phyloP scores from a whole-genome alignment of 2,329 filamentous ascomycete species.

The Fusarium fracticaudum region DNA sequence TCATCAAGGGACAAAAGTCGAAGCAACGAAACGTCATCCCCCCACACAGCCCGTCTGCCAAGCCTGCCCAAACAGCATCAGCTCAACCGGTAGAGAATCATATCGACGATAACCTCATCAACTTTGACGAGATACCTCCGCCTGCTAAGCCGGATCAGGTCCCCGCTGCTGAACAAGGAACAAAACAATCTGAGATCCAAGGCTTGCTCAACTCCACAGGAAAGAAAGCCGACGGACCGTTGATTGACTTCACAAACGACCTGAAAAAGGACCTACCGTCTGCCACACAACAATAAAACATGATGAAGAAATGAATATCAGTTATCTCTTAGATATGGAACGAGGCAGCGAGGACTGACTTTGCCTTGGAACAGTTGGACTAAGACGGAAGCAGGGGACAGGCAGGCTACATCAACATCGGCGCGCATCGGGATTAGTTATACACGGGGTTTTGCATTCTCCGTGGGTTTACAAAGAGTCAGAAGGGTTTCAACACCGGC shows the following conservation, averaged over 20 bases:
- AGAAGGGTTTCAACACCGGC: slow-evolving; percentile 42
- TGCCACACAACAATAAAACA: slow-evolving; percentile 38
- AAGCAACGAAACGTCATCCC: slow-evolving; percentile 66
- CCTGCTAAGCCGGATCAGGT: not conserved
- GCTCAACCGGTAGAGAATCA: slow-evolving; percentile 34
- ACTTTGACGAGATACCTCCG: slow-evolving; percentile 58
- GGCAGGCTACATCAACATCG: slow-evolving; percentile 39
- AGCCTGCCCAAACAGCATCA: slow-evolving; percentile 11
- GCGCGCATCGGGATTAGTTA: slow-evolving; percentile 40
- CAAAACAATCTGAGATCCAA: slow-evolving; percentile 52
- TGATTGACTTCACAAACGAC: slow-evolving; percentile 67
- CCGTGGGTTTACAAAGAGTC: slow-evolving; percentile 40
- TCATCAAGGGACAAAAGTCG: slow-evolving; percentile 78
- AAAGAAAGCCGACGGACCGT: slow-evolving; percentile 57
- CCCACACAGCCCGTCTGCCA: slow-evolving; percentile 46
- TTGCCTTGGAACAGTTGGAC: slow-evolving; percentile 34
- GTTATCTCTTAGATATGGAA: slow-evolving; percentile 25
- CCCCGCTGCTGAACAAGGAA: not conserved
- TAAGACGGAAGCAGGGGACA: slow-evolving; percentile 26
- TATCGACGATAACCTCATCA: slow-evolving; percentile 59
- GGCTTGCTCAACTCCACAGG: slow-evolving; percentile 59
- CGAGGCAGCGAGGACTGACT: slow-evolving; percentile 20
- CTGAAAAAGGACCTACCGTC: slow-evolving; percentile 60
- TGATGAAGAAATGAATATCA: slow-evolving; percentile 28
- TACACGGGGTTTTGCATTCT: slow-evolving; percentile 40